A percentile compares a stretch with the other conserved stretches of the same genome.
Conservation (phyloP, 1,284 basidiomycete species). For the Tausonia pullulans region DNA sequence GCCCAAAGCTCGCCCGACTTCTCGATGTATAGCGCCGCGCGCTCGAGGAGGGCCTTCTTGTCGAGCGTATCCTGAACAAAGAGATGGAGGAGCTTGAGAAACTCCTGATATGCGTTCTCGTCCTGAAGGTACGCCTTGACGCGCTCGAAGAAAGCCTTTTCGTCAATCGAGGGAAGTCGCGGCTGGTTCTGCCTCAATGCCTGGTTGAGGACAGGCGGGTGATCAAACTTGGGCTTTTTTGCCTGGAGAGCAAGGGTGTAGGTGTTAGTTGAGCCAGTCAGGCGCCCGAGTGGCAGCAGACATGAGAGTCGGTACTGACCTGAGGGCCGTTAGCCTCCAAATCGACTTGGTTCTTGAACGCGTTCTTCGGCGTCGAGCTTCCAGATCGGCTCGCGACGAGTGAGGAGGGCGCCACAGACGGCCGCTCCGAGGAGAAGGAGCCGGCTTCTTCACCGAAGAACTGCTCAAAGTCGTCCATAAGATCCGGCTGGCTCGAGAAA, state of each 20-base stretch:
- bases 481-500: slow-evolving; percentile 85
- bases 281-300: slow-evolving; percentile 21
- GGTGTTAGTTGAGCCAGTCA: slow-evolving; percentile 16
- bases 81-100: slow-evolving; percentile 87
- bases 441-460: slow-evolving; percentile 47
- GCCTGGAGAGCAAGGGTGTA: slow-evolving; percentile 20
- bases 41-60: slow-evolving; percentile 66
- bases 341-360: slow-evolving; percentile 29
- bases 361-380: slow-evolving; percentile 43
- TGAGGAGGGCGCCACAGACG: slow-evolving; percentile 4
- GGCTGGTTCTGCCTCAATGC: slow-evolving; percentile 9
- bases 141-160: slow-evolving; percentile 86
- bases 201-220: slow-evolving; percentile 19
- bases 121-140: slow-evolving; percentile 75
- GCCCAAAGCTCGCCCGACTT: slow-evolving; percentile 66
- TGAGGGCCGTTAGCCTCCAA: slow-evolving; percentile 17
- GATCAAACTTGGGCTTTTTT: slow-evolving; percentile 26
- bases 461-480: slow-evolving; percentile 90
- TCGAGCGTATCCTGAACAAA: slow-evolving; percentile 93
- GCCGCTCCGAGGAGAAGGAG: not conserved
- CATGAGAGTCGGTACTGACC: not conserved
- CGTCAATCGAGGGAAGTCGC: slow-evolving; percentile 54
- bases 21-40: slow-evolving; percentile 66
- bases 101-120: slow-evolving; percentile 86
- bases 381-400: not conserved